Percentiles rank a stretch among this genome's conserved stretches.
Conservation (phyloP, 2,329 filamentous ascomycete species). For the Colletotrichum sp. region DNA sequence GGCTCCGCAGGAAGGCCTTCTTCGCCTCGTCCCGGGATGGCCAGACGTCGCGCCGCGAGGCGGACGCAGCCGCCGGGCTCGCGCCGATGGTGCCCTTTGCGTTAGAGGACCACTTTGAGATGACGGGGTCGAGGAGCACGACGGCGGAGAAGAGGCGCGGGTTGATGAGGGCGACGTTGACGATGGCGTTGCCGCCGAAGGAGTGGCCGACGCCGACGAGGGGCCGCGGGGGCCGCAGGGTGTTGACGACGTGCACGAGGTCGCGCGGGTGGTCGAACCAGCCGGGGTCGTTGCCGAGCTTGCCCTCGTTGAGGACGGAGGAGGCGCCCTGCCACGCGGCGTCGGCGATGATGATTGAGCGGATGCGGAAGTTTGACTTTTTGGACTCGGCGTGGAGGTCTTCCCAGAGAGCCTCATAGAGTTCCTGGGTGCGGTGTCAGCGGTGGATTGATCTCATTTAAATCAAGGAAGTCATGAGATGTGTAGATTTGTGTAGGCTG, state of each 20-base stretch:
- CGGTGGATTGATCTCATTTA: background rate
- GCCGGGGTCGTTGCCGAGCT: slow-evolving; percentile 78
- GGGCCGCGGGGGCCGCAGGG: slow-evolving; percentile 80
- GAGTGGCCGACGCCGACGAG: slow-evolving; percentile 88
- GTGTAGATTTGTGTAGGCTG: background rate
- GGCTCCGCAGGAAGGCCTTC: slow-evolving; percentile 67
- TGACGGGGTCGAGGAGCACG: slow-evolving; percentile 84
- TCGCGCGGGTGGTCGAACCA: slow-evolving; percentile 90
- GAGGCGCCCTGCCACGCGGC: slow-evolving; percentile 85
- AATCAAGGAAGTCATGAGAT: background rate
- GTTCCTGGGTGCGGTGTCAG: slow-evolving; percentile 61
- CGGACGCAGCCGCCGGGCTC: slow-evolving; percentile 64
- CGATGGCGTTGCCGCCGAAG: slow-evolving; percentile 79
- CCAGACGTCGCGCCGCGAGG: slow-evolving; percentile 81
- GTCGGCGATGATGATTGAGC: slow-evolving; percentile 89
- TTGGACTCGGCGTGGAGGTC: slow-evolving; percentile 68
- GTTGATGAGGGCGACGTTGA: slow-evolving; percentile 75
- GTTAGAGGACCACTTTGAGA: slow-evolving; percentile 56
- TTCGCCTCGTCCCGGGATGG: slow-evolving; percentile 74
- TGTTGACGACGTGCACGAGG: slow-evolving; percentile 83
- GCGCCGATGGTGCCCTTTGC: slow-evolving; percentile 33
- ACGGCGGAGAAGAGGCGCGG: slow-evolving; percentile 79
- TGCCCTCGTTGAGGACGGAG: slow-evolving; percentile 75
- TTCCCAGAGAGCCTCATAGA: slow-evolving; percentile 93
- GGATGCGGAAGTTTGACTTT: slow-evolving; percentile 67